These are phyloP conservation scores for Mycena pura DNA, from an alignment of 768 basidiomycete genomes.

Conservation along the genomic window DNA sequence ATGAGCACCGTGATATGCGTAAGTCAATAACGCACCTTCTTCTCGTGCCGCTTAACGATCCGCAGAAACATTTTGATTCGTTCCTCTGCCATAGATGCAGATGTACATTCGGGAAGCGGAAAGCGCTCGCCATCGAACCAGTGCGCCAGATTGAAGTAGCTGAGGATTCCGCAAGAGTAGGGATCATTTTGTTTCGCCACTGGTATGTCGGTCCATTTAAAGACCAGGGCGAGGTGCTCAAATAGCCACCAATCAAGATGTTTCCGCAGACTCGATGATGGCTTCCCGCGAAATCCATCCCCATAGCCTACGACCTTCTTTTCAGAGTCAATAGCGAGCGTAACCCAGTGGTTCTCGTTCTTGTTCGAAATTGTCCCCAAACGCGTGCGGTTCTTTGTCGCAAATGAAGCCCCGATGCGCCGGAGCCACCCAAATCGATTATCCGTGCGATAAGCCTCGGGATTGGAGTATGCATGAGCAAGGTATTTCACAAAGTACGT, in stretches of 20 bases:
- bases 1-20: not conserved
- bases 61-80: constrained; percentile 11
- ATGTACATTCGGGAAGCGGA: constrained; percentile 3
- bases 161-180: constrained; percentile 9
- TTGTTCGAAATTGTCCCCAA: constrained; percentile 6
- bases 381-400: not conserved
- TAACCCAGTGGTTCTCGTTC: constrained; percentile 10
- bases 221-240: constrained; percentile 5
- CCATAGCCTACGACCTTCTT: not conserved
- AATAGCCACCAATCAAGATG: constrained; percentile 13
- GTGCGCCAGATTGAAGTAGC: not conserved
- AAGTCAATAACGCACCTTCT: not conserved
- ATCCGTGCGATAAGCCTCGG: not conserved
- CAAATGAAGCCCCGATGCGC: constrained; percentile 1
- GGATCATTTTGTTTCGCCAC: constrained; percentile 5
- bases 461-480: not conserved
- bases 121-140: constrained; percentile 1
- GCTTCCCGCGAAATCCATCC: not conserved
- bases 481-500: not conserved
- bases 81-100: constrained; percentile 12
- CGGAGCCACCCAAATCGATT: not conserved
- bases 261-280: not conserved
- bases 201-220: constrained; percentile 9
- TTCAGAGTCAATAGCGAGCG: constrained; percentile 3
- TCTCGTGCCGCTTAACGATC: not conserved